Evolutionary conservation across 768 basidiomycete genomes (phyloP), one percentile per base, ranked within the genome.

Genomic region (Paxillus rubicundulus): DNA sequence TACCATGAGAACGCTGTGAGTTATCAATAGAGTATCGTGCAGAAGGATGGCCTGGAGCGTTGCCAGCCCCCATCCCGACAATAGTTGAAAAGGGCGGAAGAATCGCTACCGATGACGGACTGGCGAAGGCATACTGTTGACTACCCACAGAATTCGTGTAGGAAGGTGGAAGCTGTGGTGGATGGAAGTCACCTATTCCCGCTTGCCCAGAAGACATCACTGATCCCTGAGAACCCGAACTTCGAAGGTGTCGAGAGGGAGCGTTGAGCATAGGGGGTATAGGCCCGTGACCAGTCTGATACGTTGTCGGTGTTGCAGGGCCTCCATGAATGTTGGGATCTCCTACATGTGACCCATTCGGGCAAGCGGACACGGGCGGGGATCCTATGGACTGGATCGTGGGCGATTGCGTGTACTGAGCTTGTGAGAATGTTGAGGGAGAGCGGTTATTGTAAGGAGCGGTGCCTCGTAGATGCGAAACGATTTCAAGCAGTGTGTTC

Each of bases 401-500:
- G 9, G 89, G 88, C 1, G 89, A 89, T 36, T 79, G 82, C 38
- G 85, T 78, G 47, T 81, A 84, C 3, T 77, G 71, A 73, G 61
- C 55, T 39, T 70, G 71, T 14, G 70, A 70, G 46, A 70, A 87
- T 4, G 76, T 64, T 10, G 87, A 83, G 3, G 87, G 87, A 14
- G 88, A 89, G 59, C 87, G 82, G 45, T 77, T 74, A 45, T 65
- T 58, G 41, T 77, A 67, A 4, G 77, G 69, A 24, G 63, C 64
- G 17, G 77, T 77, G 55, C 74, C 76, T n/a, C 90, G 87, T 37
- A 97, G 71, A 58, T 90, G 85, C 16, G 82, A 75, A 47, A 89
- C 84, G 53, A 98, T 81, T 63, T 96, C 94, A 47, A 84, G 74
- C 10, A 98, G 77, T 0, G 84, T 87, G 59, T 76, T 87, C 60